These are phyloP conservation scores for Neurospora africana DNA, from an alignment of 495 filamentous ascomycete genomes.

Conservation along the genomic window DNA sequence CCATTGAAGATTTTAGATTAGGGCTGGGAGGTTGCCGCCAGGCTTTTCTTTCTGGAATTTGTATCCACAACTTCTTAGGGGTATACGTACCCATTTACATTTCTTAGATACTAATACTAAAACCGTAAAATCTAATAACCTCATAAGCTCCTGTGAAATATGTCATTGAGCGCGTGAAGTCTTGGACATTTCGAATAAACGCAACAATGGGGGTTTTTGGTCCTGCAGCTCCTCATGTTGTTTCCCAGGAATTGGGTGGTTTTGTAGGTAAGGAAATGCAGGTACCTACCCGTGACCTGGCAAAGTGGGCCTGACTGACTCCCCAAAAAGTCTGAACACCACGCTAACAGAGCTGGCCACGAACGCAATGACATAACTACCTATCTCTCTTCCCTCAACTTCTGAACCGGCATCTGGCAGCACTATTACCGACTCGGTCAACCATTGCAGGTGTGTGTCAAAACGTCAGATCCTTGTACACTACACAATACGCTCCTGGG, in stretches of 20 bases:
- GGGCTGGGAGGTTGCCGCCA: slow-evolving; percentile 10
- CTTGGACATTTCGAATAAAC: neutral
- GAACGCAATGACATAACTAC: neutral
- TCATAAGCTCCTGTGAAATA: neutral
- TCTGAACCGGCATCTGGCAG: neutral
- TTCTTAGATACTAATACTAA: slow-evolving; percentile 28
- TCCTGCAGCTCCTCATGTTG: neutral
- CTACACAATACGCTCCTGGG: neutral
- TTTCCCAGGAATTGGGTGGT: neutral
- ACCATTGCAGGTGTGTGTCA: neutral
- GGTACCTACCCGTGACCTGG: neutral
- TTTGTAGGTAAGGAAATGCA: neutral
- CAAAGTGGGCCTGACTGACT: neutral
- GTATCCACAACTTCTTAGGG: slow-evolving; percentile 16
- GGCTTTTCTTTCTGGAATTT: slow-evolving; percentile 26
- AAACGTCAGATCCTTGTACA: neutral
- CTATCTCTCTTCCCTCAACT: neutral
- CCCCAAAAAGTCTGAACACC: neutral
- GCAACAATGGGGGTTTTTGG: neutral
- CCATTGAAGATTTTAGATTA: slow-evolving; percentile 14
- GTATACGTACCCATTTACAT: slow-evolving; percentile 13
- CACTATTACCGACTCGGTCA: neutral
- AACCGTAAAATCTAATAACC: slow-evolving; percentile 22
- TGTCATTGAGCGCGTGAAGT: neutral
- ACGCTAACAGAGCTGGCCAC: neutral